Evolutionary conservation across 306 rosid genomes (phyloP), one percentile per base, ranked within the genome.

Genomic region (Corylus heterophylla): DNA sequence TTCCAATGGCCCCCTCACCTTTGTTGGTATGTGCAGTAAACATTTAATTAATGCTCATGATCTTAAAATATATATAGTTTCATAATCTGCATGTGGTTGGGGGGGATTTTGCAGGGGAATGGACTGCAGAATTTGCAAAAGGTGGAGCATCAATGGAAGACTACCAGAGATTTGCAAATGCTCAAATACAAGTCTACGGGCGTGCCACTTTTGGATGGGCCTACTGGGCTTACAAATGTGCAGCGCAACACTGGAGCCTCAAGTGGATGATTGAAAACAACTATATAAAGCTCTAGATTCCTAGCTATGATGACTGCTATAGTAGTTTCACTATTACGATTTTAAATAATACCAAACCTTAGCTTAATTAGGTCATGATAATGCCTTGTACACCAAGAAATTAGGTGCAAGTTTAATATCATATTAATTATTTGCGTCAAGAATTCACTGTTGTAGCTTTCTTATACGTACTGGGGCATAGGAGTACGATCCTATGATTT

Each of bases 171-270:
- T 90, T 83, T 80, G 70, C 58, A 14, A 27, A 83, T 50, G 81
- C 63, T 35, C 90, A 88, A 47, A 16, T 79, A 74, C 64, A 83
- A 3, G 94, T 88, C 10, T 88, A 90, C 16, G 82, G 85, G 29
- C 63, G 54, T 45, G 94, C 90, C 58, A 83, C 85, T 51, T 90
- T 88, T 73, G 92, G 92, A 79, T 85, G 92, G 92, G 92, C 89
- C 16, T 90, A 83, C 80, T 90, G 92, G 92, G 79, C 92, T 6
- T 90, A 88, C 83, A 86, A 73, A 72, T 88, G 89, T 75, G 74
- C 59, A 20, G 16, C 76, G 20, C n/a, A 78, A 14, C 73, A 69
- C 35, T 90, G 90, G 94, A 83, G 74, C 76, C 83, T 90, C 61
- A 76, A 73, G 78, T 88, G 94, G 94, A 63, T 90, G 88, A 82